Conservation (phyloP, 2,329 filamentous ascomycete species). For the Diaporthe aspalathi region DNA sequence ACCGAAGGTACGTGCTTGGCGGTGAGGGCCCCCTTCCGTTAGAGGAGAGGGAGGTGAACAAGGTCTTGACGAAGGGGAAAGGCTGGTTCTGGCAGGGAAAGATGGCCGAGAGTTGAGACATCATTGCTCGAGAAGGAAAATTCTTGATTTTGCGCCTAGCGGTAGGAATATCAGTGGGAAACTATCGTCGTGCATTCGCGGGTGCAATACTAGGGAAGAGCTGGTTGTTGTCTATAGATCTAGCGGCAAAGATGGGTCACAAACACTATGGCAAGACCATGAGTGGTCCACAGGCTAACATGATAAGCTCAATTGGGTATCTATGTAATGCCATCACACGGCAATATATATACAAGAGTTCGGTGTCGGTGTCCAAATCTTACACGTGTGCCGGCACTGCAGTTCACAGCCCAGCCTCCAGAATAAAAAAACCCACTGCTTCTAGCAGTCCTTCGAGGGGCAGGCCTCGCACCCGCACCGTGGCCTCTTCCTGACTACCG, state of each 20-base stretch:
- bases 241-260: background rate
- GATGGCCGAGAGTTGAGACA: slow-evolving; percentile 22
- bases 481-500: slow-evolving; percentile 25
- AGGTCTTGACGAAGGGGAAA: slow-evolving; percentile 29
- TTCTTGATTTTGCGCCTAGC: background rate
- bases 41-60: slow-evolving; percentile 39
- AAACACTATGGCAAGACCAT: background rate
- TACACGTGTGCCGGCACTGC: background rate
- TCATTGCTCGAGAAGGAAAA: background rate
- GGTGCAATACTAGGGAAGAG: background rate
- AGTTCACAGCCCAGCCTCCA: too few species aligned
- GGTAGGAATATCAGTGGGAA: background rate
- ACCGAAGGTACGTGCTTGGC: slow-evolving; percentile 74
- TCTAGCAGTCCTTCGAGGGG: slow-evolving; percentile 21
- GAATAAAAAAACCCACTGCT: background rate
- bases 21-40: slow-evolving; percentile 39
- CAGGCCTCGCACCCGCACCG: slow-evolving; percentile 30
- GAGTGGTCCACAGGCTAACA: background rate
- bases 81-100: slow-evolving; percentile 38
- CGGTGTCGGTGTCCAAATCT: slow-evolving; percentile 6
- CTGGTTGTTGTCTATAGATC: background rate
- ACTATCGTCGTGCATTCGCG: too few species aligned
- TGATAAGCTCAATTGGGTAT: slow-evolving; percentile 22
- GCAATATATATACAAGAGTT: slow-evolving; percentile 9
- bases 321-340: slow-evolving; percentile 9